These are phyloP conservation scores for Termitomyces sp. DNA, from an alignment of 768 basidiomycete genomes.

Conservation along the genomic window DNA sequence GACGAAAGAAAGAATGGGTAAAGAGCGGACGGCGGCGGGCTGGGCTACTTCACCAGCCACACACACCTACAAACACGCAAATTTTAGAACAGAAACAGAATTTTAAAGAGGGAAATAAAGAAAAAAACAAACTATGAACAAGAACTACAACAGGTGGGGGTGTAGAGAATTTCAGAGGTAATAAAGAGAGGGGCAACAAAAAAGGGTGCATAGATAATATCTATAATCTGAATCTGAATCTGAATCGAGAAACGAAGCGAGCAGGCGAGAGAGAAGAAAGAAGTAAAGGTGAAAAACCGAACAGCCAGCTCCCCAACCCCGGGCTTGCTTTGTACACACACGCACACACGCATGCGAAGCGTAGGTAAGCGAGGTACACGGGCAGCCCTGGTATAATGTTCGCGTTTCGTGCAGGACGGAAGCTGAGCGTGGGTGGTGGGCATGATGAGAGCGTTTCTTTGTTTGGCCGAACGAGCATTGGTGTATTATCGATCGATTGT, in stretches of 20 bases:
- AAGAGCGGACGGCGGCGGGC: slow-evolving; percentile 19
- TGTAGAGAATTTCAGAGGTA: slow-evolving; percentile 21
- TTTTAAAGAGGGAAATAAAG: background rate
- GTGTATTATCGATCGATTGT: background rate
- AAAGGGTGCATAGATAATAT: slow-evolving; percentile 29
- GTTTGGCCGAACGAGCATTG: background rate
- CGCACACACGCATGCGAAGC: background rate
- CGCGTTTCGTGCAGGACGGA: slow-evolving; percentile 2
- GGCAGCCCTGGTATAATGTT: background rate
- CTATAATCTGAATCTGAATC: slow-evolving; percentile 29
- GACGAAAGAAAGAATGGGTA: background rate
- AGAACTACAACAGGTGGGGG: background rate
- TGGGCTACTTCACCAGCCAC: background rate
- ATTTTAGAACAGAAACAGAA: background rate
- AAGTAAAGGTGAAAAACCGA: background rate
- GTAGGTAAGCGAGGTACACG: background rate
- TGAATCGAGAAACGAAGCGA: slow-evolving; percentile 53
- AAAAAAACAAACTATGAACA: slow-evolving; percentile 17
- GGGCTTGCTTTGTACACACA: slow-evolving; percentile 8
- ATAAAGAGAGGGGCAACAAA: slow-evolving; percentile 29
- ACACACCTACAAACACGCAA: background rate
- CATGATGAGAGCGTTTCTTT: background rate
- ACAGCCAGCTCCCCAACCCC: slow-evolving; percentile 43
- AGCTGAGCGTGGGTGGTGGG: background rate
- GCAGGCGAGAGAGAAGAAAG: background rate